phyloP scores from a whole-genome alignment of 441 rosid species.

The Mallotus japonicus region DNA sequence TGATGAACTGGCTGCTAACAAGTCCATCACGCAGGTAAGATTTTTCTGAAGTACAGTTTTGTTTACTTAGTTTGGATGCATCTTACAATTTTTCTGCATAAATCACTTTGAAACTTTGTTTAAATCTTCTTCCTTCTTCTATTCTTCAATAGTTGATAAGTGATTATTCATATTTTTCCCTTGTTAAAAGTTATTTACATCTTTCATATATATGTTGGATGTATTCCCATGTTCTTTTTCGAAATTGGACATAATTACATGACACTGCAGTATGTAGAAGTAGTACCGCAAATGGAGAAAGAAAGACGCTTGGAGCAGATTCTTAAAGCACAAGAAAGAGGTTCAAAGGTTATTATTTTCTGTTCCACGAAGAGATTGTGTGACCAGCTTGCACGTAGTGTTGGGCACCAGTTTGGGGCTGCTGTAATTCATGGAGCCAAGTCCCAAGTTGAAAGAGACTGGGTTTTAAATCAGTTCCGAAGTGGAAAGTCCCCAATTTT shows the following conservation, averaged over 20 bases:
- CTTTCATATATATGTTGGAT: too few species aligned
- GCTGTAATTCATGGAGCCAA: slow-evolving; percentile 95
- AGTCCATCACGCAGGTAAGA: slow-evolving; percentile 87
- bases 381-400: slow-evolving; percentile 82
- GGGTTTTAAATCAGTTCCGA: slow-evolving; percentile 86
- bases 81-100: not conserved
- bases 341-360: slow-evolving; percentile 83
- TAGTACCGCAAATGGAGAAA: slow-evolving; percentile 87
- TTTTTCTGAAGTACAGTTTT: not conserved
- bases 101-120: not conserved
- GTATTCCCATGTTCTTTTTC: not conserved
- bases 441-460: slow-evolving; percentile 94
- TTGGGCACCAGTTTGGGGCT: slow-evolving; percentile 84
- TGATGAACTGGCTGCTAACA: slow-evolving; percentile 93
- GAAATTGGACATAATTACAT: not conserved
- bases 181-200: not conserved
- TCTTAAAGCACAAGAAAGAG: slow-evolving; percentile 82
- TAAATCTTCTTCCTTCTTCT: not conserved
- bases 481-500: slow-evolving; percentile 74
- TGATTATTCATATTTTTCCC: not conserved
- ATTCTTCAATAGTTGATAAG: not conserved
- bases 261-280: slow-evolving; percentile 73
- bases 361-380: slow-evolving; percentile 90
- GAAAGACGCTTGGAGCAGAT: slow-evolving; percentile 91
- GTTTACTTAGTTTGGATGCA: not conserved